Conservation (phyloP, 2,329 filamentous ascomycete species). For the Polychaeton citri region DNA sequence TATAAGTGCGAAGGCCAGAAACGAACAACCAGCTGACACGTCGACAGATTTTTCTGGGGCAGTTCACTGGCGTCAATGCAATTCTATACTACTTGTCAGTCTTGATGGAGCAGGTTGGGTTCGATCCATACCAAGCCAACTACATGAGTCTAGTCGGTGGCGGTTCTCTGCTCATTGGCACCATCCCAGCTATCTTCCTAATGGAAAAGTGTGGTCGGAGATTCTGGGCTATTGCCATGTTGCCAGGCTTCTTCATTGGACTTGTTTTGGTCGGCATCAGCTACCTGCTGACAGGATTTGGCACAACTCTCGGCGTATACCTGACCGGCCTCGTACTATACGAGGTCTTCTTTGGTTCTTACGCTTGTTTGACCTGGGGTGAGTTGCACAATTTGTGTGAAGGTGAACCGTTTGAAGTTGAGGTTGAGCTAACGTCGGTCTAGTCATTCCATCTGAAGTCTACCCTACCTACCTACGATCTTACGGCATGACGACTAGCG, state of each 20-base stretch:
- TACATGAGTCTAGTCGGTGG: conserved; percentile 68
- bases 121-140: conserved; percentile 46
- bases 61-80: conserved; percentile 57
- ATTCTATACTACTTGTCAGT: conserved; percentile 56
- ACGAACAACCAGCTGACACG: no score
- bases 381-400: background rate
- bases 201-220: conserved; percentile 62
- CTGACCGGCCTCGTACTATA: conserved; percentile 55
- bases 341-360: conserved; percentile 51
- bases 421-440: background rate
- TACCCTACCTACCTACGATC: conserved; percentile 60
- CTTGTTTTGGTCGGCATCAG: conserved; percentile 52
- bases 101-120: conserved; percentile 55
- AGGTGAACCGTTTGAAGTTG: background rate
- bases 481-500: conserved; percentile 61
- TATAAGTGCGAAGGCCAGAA: no score
- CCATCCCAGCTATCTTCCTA: conserved; percentile 33
- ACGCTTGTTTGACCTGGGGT: conserved; percentile 17
- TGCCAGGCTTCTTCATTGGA: conserved; percentile 59
- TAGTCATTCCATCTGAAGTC: conserved; percentile 44
- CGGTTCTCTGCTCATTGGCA: conserved; percentile 42
- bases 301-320: conserved; percentile 41
- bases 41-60: conserved; percentile 46
- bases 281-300: conserved; percentile 40
- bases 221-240: conserved; percentile 61